phyloP scores from a whole-genome alignment of 345 rosid genomes.

The Psidium friedrichsthalianum region DNA sequence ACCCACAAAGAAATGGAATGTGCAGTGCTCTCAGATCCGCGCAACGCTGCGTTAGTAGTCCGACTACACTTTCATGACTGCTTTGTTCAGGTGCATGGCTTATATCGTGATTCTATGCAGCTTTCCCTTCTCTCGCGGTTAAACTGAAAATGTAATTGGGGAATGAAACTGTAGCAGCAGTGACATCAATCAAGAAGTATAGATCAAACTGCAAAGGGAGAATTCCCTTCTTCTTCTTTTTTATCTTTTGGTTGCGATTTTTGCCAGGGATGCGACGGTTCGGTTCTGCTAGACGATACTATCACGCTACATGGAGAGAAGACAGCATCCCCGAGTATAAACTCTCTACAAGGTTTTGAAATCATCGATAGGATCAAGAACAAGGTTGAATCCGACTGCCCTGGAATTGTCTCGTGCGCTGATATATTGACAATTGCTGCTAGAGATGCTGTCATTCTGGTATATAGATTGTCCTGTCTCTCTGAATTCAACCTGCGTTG shows the following conservation, averaged over 20 bases:
- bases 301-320: slow-evolving; percentile 59
- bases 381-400: slow-evolving; percentile 85
- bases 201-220: neutral
- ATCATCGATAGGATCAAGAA: slow-evolving; percentile 75
- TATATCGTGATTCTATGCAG: neutral
- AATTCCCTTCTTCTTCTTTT: neutral
- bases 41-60: slow-evolving; percentile 64
- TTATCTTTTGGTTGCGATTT: neutral
- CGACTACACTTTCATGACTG: slow-evolving; percentile 91
- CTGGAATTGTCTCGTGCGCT: slow-evolving; percentile 85
- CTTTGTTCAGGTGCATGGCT: slow-evolving; percentile 59
- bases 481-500: neutral
- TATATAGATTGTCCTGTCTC: slow-evolving; percentile 14
- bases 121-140: neutral
- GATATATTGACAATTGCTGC: slow-evolving; percentile 86
- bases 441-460: slow-evolving; percentile 81
- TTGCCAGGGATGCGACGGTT: slow-evolving; percentile 83
- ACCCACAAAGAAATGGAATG: slow-evolving; percentile 82
- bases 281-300: slow-evolving; percentile 78
- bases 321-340: slow-evolving; percentile 40
- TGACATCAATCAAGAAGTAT: neutral
- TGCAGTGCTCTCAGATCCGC: slow-evolving; percentile 64
- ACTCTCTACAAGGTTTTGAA: slow-evolving; percentile 51
- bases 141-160: neutral
- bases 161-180: neutral